phyloP scores from a whole-genome alignment of 441 rosid genomes.

The Kokia cookei region DNA sequence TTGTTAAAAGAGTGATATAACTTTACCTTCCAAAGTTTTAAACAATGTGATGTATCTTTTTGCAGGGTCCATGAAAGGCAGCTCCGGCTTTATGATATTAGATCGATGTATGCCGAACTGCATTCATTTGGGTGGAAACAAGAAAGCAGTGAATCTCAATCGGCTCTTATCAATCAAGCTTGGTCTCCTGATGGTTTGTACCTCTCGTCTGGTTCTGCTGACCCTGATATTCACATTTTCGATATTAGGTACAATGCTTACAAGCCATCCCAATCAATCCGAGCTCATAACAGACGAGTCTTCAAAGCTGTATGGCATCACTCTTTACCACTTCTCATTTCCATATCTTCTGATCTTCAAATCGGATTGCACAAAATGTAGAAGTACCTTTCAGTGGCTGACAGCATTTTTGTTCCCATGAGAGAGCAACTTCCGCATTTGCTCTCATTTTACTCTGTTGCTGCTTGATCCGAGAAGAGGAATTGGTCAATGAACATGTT shows the following conservation, averaged over 20 bases:
- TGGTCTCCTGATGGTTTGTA: constrained; percentile 93
- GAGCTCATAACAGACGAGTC: constrained; percentile 81
- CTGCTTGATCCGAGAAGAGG: background rate
- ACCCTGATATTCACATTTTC: constrained; percentile 77
- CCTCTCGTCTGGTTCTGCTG: constrained; percentile 79
- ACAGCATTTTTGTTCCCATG: background rate
- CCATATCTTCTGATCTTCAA: constrained; percentile 81
- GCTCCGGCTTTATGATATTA: constrained; percentile 67
- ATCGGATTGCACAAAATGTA: constrained; percentile 68
- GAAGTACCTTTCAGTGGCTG: background rate
- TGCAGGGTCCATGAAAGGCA: constrained; percentile 74
- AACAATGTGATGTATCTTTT: background rate
- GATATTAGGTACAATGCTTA: constrained; percentile 74
- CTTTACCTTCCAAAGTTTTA: background rate
- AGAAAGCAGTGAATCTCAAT: constrained; percentile 88
- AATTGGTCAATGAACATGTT: background rate
- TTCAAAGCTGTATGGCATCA: constrained; percentile 80
- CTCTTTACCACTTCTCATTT: constrained; percentile 60
- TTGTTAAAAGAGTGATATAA: background rate
- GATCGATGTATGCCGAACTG: constrained; percentile 64
- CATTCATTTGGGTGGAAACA: constrained; percentile 92
- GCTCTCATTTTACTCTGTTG: background rate
- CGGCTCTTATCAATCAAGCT: constrained; percentile 85
- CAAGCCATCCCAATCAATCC: constrained; percentile 71
- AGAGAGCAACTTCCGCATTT: background rate